Evolutionary conservation across 176 grass and related monocot species (phyloP).

Genomic region (Ananas comosus): DNA sequence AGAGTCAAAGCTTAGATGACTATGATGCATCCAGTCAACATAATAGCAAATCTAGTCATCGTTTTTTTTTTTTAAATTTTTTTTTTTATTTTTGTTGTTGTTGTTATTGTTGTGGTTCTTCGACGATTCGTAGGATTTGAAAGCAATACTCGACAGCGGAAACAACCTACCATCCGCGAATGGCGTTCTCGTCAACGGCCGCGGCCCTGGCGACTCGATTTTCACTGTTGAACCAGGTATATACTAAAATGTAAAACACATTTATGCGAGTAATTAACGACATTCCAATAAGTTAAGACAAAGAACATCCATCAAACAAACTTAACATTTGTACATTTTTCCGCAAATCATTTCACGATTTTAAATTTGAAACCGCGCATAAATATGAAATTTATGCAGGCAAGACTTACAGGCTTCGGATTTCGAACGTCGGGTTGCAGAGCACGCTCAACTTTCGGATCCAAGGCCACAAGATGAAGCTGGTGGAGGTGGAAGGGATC

Average conservation of each 20-base stretch:
- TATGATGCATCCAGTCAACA: too few relatives aligned
- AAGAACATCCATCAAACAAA: too few relatives aligned
- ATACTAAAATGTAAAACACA: neutral
- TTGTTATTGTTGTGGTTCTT: neutral
- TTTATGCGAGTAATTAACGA: too few relatives aligned
- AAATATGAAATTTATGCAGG: conserved; percentile 36
- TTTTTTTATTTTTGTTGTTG: too few relatives aligned
- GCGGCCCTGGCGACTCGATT: conserved; percentile 18
- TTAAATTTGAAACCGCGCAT: too few relatives aligned
- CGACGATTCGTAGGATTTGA: conserved; percentile 35
- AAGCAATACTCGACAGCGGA: conserved; percentile 43
- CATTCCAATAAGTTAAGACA: too few relatives aligned
- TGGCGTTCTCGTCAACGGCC: conserved; percentile 75
- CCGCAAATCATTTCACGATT: too few relatives aligned
- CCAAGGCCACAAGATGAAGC: conserved; percentile 47
- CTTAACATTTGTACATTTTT: too few relatives aligned
- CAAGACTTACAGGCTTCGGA: conserved; percentile 55
- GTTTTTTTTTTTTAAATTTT: too few relatives aligned
- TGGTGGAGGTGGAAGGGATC: conserved; percentile 79
- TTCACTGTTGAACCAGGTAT: conserved; percentile 57
- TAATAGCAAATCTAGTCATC: too few relatives aligned
- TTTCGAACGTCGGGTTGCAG: conserved; percentile 70
- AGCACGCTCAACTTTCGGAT: conserved; percentile 57
- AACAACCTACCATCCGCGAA: conserved; percentile 39
- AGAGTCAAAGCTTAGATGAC: too few relatives aligned